Evolutionary conservation across 2,329 filamentous ascomycete species (phyloP), one percentile per base, ranked within the genome.

Genomic region (Ophiostoma novo-ulmi): DNA sequence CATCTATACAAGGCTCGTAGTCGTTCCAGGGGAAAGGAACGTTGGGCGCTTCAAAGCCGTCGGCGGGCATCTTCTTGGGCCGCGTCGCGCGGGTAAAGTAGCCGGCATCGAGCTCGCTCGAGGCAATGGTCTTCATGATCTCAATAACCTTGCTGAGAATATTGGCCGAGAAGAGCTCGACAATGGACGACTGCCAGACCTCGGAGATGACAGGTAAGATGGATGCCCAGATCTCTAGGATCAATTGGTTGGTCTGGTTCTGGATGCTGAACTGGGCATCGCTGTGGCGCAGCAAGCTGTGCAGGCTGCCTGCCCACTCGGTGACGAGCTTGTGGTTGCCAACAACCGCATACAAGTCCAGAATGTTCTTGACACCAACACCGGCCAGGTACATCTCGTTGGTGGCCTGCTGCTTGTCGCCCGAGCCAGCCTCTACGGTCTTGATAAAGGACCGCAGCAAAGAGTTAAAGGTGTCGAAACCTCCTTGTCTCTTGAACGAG

Each of bases 111-210:
- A 87, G 84, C 70, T 97, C 93, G n/a, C 87, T 91, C 71, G 88
- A 85, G 13, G 93, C 85, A 20, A 96, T 89, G 5, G 87, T 87
- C 75, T 91, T 92, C 71, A 99, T 82, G 66, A 97, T 94, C 41
- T 93, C 91, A 72, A 98, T 88, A 17, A 97, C 83, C 70, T 88
- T 90, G 75, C 92, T 91, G 22, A 95, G 87, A 61, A 94, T 91
- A 1, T 58, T 38, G 35, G 89, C 89, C 3, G 91, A 89, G 0
- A 93, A 87, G 75, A 92, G 94, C 75, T 97, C 93, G 22, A 95
- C 87, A 67, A 97, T 87, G 36, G 88, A 83, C 0, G 93, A 96
- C 74, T 92, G 89, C 96, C 95, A 99, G 38, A 98, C 85, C 66
- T 89, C 85, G 71, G 87, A 86, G 58, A 95, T 85, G 65, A 90